Conservation (phyloP, 768 basidiomycete genomes). For the Calocybe indica region DNA sequence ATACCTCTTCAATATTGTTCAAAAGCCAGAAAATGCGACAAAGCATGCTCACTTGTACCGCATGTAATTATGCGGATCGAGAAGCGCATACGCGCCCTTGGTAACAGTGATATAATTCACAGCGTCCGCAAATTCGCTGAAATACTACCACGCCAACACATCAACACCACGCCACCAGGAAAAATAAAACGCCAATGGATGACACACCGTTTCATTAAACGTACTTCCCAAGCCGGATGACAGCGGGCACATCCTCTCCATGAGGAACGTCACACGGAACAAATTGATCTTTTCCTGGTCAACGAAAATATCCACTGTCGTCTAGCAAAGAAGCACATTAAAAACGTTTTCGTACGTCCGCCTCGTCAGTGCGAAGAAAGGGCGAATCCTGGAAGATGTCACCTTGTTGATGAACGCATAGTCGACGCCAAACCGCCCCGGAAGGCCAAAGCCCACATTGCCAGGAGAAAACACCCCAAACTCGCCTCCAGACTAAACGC, state of each 20-base stretch:
- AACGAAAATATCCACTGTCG: constrained; percentile 39
- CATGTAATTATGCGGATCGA: constrained; percentile 46
- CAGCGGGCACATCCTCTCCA: constrained; percentile 39
- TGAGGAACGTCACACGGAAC: constrained; percentile 43
- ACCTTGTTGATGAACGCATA: constrained; percentile 46
- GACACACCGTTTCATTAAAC: constrained; percentile 39
- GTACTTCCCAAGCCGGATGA: constrained; percentile 30
- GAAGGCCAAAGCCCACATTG: constrained; percentile 34
- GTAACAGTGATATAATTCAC: constrained; percentile 34
- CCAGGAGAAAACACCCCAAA: constrained; percentile 33
- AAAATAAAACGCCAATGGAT: neutral
- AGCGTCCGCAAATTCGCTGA: constrained; percentile 35
- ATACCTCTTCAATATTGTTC: neutral
- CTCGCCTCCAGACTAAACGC: constrained; percentile 38
- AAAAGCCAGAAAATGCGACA: neutral
- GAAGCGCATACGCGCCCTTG: constrained; percentile 35
- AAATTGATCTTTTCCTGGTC: constrained; percentile 43
- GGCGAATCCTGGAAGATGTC: neutral
- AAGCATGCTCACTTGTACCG: constrained; percentile 34
- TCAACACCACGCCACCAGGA: too few species aligned
- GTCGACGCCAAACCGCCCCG: constrained; percentile 35
- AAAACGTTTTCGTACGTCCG: neutral
- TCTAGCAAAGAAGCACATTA: constrained; percentile 16
- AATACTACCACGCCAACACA: constrained; percentile 23
- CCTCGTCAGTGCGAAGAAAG: too few species aligned